phyloP scores from a whole-genome alignment of 257 asterid genomes.

The Nicotiana benthamiana region DNA sequence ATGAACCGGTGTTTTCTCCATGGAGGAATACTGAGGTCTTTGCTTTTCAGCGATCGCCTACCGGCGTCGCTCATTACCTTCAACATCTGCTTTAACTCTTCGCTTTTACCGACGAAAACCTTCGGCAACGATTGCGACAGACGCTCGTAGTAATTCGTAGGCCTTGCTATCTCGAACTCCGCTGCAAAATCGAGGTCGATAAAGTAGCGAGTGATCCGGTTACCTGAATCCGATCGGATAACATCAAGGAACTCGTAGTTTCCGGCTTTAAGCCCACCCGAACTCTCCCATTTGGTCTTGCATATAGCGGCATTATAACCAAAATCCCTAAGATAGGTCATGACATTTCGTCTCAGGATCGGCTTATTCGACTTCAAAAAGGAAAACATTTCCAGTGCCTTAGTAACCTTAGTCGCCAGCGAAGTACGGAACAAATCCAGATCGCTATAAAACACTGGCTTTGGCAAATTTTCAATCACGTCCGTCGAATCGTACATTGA shows the following conservation, averaged over 20 bases:
- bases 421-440: slow-evolving; percentile 33
- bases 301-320: slow-evolving; percentile 79
- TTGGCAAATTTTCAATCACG: slow-evolving; percentile 19
- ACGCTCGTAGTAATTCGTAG: slow-evolving; percentile 38
- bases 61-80: slow-evolving; percentile 48
- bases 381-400: slow-evolving; percentile 34
- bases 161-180: slow-evolving; percentile 73
- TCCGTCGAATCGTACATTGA: slow-evolving; percentile 7
- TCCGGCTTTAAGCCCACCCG: slow-evolving; percentile 64
- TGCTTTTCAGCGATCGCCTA: slow-evolving; percentile 48
- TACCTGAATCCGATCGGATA: slow-evolving; percentile 14
- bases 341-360: slow-evolving; percentile 41
- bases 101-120: slow-evolving; percentile 48
- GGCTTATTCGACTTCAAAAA: slow-evolving; percentile 19
- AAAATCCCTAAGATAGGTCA: slow-evolving; percentile 43
- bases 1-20: slow-evolving; percentile 81
- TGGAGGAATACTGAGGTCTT: slow-evolving; percentile 57
- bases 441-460: slow-evolving; percentile 12
- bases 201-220: slow-evolving; percentile 27
- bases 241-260: slow-evolving; percentile 73
- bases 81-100: slow-evolving; percentile 45
- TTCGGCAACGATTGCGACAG: slow-evolving; percentile 33
- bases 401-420: slow-evolving; percentile 29
- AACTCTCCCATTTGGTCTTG: slow-evolving; percentile 62
- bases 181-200: slow-evolving; percentile 54